Conservation (phyloP, 2,329 filamentous ascomycete genomes). For the Neophaeococcomyces aloes region DNA sequence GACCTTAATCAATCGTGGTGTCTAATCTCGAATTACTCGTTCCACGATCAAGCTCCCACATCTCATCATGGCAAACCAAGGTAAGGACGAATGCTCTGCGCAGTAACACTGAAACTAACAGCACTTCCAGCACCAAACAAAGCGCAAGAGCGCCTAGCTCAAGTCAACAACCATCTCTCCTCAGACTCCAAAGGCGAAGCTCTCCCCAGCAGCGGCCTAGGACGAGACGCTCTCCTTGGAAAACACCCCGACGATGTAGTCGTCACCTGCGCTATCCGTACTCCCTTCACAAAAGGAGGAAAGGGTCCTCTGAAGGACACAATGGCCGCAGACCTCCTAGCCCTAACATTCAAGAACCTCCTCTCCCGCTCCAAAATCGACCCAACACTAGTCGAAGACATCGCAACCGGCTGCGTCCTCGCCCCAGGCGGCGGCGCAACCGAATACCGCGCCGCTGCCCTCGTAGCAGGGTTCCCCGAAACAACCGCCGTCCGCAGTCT, state of each 20-base stretch:
- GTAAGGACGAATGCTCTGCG: conserved; percentile 22
- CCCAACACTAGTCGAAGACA: conserved; percentile 77
- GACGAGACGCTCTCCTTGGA: conserved; percentile 32
- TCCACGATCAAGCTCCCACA: not conserved
- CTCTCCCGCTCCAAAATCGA: conserved; percentile 81
- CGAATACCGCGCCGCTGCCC: conserved; percentile 84
- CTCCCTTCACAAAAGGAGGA: conserved; percentile 82
- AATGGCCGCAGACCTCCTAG: conserved; percentile 70
- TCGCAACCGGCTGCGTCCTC: conserved; percentile 83
- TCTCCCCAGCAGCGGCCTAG: conserved; percentile 28
- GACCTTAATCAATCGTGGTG: not conserved
- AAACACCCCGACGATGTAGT: conserved; percentile 63
- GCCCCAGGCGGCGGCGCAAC: conserved; percentile 89
- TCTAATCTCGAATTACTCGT: not conserved
- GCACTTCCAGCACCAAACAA: conserved; percentile 13
- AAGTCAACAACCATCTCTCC: conserved; percentile 48
- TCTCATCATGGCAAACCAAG: conserved; percentile 26
- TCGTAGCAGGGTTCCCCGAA: conserved; percentile 85
- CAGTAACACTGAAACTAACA: not conserved
- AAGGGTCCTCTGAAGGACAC: conserved; percentile 96
- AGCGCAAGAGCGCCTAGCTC: conserved; percentile 50
- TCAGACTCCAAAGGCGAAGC: conserved; percentile 26
- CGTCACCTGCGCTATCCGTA: conserved; percentile 83
- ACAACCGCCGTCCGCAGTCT: conserved; percentile 72
- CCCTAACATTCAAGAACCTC: conserved; percentile 69